Base-by-base conservation (phyloP, 768 basidiomycete genomes). In the Neoboletus brunneissimus region DNA sequence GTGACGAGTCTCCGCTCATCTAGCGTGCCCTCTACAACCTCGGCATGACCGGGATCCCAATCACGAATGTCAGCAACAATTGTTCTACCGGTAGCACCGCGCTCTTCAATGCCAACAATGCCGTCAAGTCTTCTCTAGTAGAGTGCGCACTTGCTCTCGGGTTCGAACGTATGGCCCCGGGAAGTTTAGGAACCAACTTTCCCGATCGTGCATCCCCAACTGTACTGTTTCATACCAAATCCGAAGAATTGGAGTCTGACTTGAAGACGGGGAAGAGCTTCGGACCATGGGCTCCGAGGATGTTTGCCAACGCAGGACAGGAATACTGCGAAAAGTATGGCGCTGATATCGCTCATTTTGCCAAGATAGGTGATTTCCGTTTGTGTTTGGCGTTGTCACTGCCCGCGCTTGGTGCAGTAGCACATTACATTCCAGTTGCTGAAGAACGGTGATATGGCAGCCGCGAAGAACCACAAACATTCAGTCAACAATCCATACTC, bases 21-120 rank as follows among this genome's bases (percentile, higher is more conserved):
- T 25, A 25, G 25, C 25, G 25, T 25, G 25, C 25, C 25, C 25
- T 25, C 29, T 91, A 92, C 72, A 83, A 82, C 67, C 82, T 93
- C 34, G 90, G 91, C 18, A 78, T 92, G 68, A 92, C 89, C 0
- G 77, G 82, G 45, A 91, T 94, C 55, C 89, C 89, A 1, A 86
- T 93, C 63, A 79, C 86, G 51, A 94, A 91, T 62, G 86, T 91
- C 43, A 91, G 90, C 75, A 91, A 91, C 72, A 89, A 89, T 68
- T 91, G 89, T 62, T 86, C 89, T 2, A 91, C 88, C 1, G 91
- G 90, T 5, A 87, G 86, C 48, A 80, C 88, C 0, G 90, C 92
- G 6, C 77, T 94, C 22, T 89, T 81, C 69, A 81, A 88, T 45
- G 89, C 87, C 8, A 87, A 87, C 60, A 84, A 79, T 23, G 78